Evolutionary conservation across 139 green algal genomes (phyloP).

Genomic region (Penium margaritaceum): DNA sequence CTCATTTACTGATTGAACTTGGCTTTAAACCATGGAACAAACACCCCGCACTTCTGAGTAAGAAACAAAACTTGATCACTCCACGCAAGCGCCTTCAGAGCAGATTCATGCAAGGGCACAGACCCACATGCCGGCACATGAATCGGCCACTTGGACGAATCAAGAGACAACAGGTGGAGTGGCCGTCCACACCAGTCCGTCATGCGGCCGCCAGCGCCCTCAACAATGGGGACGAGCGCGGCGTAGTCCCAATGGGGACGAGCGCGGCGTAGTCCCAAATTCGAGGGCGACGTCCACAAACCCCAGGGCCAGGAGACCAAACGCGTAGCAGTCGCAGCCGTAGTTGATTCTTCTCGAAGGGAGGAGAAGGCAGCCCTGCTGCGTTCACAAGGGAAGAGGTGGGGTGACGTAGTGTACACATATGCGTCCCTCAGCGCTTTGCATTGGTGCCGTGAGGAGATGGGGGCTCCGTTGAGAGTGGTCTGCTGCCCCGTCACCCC

Average conservation of each 20-base stretch:
- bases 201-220: slow-evolving; percentile 83
- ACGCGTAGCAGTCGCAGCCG: slow-evolving; percentile 97
- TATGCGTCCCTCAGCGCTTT: neutral
- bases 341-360: no score
- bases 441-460: slow-evolving; percentile 53
- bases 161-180: slow-evolving; percentile 48
- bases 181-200: slow-evolving; percentile 80
- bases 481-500: slow-evolving; percentile 66
- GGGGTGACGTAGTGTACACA: slow-evolving; percentile 78
- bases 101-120: no score
- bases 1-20: no score
- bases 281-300: slow-evolving; percentile 83
- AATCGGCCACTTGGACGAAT: no score
- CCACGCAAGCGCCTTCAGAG: no score
- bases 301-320: slow-evolving; percentile 82
- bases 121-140: no score
- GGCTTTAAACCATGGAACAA: no score
- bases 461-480: slow-evolving; percentile 75
- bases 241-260: slow-evolving; percentile 99
- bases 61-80: no score
- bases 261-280: slow-evolving; percentile 85
- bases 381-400: slow-evolving; percentile 73
- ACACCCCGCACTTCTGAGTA: no score
- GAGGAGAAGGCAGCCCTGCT: no score
- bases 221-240: slow-evolving; percentile 86